Base-by-base conservation (phyloP, 768 basidiomycete genomes). In the Russula lepida region DNA sequence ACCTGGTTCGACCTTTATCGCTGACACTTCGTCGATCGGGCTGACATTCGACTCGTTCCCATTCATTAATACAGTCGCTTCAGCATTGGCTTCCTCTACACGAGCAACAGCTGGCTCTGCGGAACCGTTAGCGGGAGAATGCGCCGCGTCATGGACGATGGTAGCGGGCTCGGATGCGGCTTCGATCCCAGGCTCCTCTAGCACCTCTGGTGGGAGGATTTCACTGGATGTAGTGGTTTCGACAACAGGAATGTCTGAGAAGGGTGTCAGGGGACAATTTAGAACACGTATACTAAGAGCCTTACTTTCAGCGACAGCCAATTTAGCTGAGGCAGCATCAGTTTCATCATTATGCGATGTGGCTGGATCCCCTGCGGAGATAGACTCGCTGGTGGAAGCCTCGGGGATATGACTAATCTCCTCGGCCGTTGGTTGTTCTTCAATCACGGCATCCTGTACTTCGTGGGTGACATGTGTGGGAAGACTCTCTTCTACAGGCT, bases 261-360 rank as follows among this genome's bases (percentile, higher is more conserved):
- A 54, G 17, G 43, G 11, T 25, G 41, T 62, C 12, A 62, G 51
- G 21, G 25, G 23, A 27, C 27, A 28, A 17, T 13, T n/a, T 17
- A 13, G 11, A 43, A 54, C n/a, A 21, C 15, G 37, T 19, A 21
- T 41, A 17, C 13, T 8, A 39, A 48, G 37, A 19, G n/a, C 6
- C 56, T 47, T 54, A 62, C 61, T n/a, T 21, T 62, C 56, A 52
- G 23, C 25, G 23, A 44, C 25, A 43, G 37, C 37, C 23, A 25
- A 25, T 37, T 56, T 49, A n/a, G 27, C 27, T 21, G 47, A 32
- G 2, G 19, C 17, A 9, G 5, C 21, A 41, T 8, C 33, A 30
- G 21, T 11, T 50, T 37, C 54, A 5, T 56, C 59, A 21, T 35
- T 47, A 12, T 30, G 27, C 17, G 53, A 43, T 25, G 59, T 33